Conservation (phyloP, 768 basidiomycete species). For the Suillus spraguei region DNA sequence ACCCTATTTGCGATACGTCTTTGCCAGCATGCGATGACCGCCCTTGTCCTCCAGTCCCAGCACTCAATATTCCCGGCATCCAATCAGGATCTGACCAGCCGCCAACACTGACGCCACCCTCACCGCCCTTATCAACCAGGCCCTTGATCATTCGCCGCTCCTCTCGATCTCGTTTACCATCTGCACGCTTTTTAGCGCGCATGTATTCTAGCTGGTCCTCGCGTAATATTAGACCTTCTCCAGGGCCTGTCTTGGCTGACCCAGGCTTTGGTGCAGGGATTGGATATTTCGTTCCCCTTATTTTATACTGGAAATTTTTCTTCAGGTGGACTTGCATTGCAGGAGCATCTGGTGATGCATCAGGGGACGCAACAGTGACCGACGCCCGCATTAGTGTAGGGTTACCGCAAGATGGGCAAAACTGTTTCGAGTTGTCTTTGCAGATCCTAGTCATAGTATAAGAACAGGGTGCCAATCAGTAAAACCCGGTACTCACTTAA, state of each 20-base stretch:
- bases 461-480: slow-evolving; percentile 6
- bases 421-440: slow-evolving; percentile 92
- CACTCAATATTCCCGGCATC: slow-evolving; percentile 79
- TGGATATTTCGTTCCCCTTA: slow-evolving; percentile 89
- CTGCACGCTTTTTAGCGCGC: slow-evolving; percentile 77
- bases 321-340: slow-evolving; percentile 90
- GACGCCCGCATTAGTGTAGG: slow-evolving; percentile 89
- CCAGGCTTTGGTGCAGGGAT: slow-evolving; percentile 92
- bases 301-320: slow-evolving; percentile 91
- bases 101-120: slow-evolving; percentile 55
- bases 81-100: slow-evolving; percentile 98
- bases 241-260: slow-evolving; percentile 78
- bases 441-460: slow-evolving; percentile 65
- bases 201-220: slow-evolving; percentile 92
- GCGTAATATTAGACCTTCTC: slow-evolving; percentile 83
- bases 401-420: slow-evolving; percentile 97
- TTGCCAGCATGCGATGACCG: slow-evolving; percentile 50
- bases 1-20: slow-evolving; percentile 82
- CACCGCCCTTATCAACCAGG: slow-evolving; percentile 51
- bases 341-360: slow-evolving; percentile 60
- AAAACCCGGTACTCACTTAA: slow-evolving; percentile 73
- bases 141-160: slow-evolving; percentile 68
- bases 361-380: slow-evolving; percentile 77
- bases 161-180: slow-evolving; percentile 74
- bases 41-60: slow-evolving; percentile 72